Percentiles rank a stretch among this genome's conserved stretches.
phyloP scores from a whole-genome alignment of 148 eudicot genomes.

The Fallopia convolvulus region DNA sequence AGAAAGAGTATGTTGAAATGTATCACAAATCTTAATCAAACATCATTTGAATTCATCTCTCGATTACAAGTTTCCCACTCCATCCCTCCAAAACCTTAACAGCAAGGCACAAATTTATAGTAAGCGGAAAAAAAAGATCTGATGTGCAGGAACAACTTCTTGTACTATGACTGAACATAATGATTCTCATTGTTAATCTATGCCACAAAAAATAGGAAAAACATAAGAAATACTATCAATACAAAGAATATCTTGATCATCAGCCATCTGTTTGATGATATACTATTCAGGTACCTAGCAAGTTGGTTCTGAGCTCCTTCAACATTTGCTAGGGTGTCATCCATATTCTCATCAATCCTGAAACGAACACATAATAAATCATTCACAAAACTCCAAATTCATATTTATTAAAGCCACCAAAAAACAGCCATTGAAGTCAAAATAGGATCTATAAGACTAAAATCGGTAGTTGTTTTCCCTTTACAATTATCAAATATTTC shows the following conservation, averaged over 20 bases:
- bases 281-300: conserved; percentile 70
- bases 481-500: not conserved
- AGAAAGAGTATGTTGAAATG: not conserved
- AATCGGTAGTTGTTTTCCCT: not conserved
- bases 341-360: conserved; percentile 88
- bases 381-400: conserved; percentile 8
- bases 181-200: conserved; percentile 24
- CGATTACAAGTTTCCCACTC: not conserved
- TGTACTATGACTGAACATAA: not conserved
- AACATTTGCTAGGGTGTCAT: conserved; percentile 60
- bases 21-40: not conserved
- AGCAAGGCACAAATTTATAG: not conserved
- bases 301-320: conserved; percentile 71
- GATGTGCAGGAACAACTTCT: not conserved
- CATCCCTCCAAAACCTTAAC: not conserved
- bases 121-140: not conserved
- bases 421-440: not conserved
- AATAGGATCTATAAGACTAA: not conserved
- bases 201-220: conserved; percentile 86
- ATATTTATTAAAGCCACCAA: not conserved
- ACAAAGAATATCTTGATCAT: conserved; percentile 92
- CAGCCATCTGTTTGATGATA: conserved; percentile 92
- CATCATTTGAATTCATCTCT: not conserved
- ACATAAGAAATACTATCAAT: conserved; percentile 69
- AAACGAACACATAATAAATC: not conserved